phyloP scores from a whole-genome alignment of 208 protist genomes.

The Paratrypanosoma confusum region DNA sequence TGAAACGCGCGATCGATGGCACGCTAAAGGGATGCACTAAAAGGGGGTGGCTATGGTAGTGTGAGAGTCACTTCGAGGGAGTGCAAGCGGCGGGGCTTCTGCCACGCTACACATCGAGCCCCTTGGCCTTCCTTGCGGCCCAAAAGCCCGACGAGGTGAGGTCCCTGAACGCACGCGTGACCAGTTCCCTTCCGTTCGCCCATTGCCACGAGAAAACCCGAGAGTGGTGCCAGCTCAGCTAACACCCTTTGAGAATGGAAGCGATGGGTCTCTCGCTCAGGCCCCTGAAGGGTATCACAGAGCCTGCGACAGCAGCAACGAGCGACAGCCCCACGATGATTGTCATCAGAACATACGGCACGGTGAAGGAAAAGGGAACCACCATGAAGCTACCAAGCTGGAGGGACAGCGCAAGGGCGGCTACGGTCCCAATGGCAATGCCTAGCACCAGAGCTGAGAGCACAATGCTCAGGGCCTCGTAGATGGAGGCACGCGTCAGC shows the following conservation, averaged over 20 bases:
- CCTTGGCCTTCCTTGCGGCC: too few relatives aligned
- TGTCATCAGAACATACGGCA: slow-evolving; percentile 83
- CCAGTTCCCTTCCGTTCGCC: too few relatives aligned
- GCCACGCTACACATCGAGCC: too few relatives aligned
- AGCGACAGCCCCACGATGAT: slow-evolving; percentile 65
- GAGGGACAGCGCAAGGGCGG: slow-evolving; percentile 72
- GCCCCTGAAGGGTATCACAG: slow-evolving; percentile 58
- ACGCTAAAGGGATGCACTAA: too few relatives aligned
- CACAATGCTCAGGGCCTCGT: slow-evolving; percentile 89
- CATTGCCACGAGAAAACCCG: too few relatives aligned
- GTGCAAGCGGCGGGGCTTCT: too few relatives aligned
- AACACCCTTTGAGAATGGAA: slow-evolving; percentile 39
- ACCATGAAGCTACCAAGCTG: slow-evolving; percentile 85
- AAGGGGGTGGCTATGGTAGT: too few relatives aligned
- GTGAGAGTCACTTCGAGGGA: too few relatives aligned
- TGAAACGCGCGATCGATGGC: too few relatives aligned
- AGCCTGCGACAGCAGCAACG: slow-evolving; percentile 76
- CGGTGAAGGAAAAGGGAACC: slow-evolving; percentile 77
- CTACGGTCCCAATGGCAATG: slow-evolving; percentile 41
- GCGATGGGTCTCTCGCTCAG: slow-evolving; percentile 68
- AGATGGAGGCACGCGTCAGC: slow-evolving; percentile 85
- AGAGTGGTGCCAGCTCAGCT: too few relatives aligned
- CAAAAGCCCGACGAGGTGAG: too few relatives aligned
- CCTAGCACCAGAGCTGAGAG: slow-evolving; percentile 85
- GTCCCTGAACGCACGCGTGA: too few relatives aligned